Percentiles rank a stretch among this genome's conserved stretches.
Evolutionary conservation across 495 filamentous ascomycete species (phyloP).

Genomic region (Aspergillus incahuasiensis): DNA sequence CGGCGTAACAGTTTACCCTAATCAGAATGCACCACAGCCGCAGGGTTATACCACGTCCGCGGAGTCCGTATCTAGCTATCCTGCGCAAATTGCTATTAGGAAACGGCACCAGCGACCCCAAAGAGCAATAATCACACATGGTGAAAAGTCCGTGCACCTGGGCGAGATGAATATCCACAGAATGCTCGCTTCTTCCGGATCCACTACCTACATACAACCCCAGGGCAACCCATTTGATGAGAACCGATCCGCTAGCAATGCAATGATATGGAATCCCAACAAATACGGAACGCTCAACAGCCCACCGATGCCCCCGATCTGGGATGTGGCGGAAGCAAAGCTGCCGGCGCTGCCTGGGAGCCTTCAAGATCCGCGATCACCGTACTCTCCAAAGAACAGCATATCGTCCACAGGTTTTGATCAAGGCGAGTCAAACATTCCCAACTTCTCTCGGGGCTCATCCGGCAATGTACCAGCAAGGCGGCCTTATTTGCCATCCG

Average conservation of each 20-base stretch:
- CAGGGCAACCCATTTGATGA: constrained; percentile 22
- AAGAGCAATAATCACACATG: constrained; percentile 9
- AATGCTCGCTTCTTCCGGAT: constrained; percentile 23
- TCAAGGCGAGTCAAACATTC: not conserved
- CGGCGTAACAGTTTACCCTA: not conserved
- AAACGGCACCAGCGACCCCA: constrained; percentile 25
- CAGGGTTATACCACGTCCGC: constrained; percentile 18
- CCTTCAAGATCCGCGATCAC: constrained; percentile 22
- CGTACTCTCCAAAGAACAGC: constrained; percentile 28
- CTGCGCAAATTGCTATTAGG: constrained; percentile 21
- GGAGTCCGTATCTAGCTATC: constrained; percentile 17
- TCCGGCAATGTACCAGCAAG: not conserved
- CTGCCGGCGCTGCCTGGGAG: not conserved
- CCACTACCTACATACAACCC: constrained; percentile 23
- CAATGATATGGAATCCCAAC: constrained; percentile 12
- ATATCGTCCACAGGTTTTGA: constrained; percentile 6
- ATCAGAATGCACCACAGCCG: not conserved
- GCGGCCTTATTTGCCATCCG: not conserved
- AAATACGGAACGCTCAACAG: constrained; percentile 15
- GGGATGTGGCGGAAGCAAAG: constrained; percentile 10
- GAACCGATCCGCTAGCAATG: constrained; percentile 14
- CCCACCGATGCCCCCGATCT: constrained; percentile 5
- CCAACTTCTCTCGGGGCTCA: not conserved
- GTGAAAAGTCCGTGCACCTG: constrained; percentile 26
- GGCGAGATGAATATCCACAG: constrained; percentile 32